These are phyloP conservation scores for Potentilla sterilis DNA, from an alignment of 306 rosid genomes.

Conservation along the genomic window DNA sequence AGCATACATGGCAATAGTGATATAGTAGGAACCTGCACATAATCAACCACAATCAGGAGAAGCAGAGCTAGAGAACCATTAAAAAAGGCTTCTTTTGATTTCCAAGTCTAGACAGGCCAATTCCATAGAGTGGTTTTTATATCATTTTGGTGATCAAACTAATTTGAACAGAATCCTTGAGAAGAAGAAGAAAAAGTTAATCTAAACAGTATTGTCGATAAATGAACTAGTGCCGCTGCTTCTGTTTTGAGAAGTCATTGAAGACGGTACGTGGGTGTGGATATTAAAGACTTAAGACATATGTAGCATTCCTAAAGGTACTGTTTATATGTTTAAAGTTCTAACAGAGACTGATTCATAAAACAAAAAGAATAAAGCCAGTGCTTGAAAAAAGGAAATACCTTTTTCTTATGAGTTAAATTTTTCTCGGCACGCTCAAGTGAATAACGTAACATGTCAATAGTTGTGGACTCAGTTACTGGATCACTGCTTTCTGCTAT, in stretches of 20 bases:
- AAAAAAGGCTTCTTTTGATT: neutral
- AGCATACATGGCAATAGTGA: conserved; percentile 30
- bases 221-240: neutral
- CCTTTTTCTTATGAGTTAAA: conserved; percentile 55
- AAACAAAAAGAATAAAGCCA: neutral
- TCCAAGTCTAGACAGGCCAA: neutral
- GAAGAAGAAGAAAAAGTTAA: too few relatives aligned
- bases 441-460: conserved; percentile 60
- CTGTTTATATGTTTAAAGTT: neutral
- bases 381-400: conserved; percentile 25
- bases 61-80: neutral
- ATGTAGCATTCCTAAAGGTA: neutral
- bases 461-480: conserved; percentile 47
- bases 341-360: neutral
- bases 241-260: neutral
- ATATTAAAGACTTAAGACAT: neutral
- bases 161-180: too few relatives aligned
- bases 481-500: conserved; percentile 55
- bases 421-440: conserved; percentile 85
- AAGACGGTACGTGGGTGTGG: neutral
- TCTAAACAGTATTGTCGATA: neutral
- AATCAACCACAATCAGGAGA: conserved; percentile 16
- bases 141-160: neutral
- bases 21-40: conserved; percentile 44
- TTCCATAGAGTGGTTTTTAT: neutral